phyloP scores from a whole-genome alignment of 2,329 filamentous ascomycete genomes.

The Triangularia verruculosa region DNA sequence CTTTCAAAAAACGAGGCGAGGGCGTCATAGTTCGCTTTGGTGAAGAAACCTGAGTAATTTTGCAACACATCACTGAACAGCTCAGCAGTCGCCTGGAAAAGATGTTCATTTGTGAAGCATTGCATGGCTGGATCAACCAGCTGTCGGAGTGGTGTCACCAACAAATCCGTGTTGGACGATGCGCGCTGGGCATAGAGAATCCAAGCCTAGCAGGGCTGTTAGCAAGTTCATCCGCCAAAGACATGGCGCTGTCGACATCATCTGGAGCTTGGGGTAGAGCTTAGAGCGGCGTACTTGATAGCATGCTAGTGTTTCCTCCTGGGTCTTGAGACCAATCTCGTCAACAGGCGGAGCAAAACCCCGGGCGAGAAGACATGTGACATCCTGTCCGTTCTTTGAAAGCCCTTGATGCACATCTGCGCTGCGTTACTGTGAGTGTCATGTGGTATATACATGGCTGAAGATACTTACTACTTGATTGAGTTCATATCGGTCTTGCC shows the following conservation, averaged over 20 bases:
- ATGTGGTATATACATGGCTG: constrained; percentile 32
- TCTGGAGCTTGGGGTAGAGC: background rate
- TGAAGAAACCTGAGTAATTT: constrained; percentile 63
- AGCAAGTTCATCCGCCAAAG: background rate
- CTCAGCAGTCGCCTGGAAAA: constrained; percentile 61
- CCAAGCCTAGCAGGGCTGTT: constrained; percentile 56
- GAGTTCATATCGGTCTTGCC: constrained; percentile 64
- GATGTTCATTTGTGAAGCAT: constrained; percentile 56
- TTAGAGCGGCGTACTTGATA: constrained; percentile 51
- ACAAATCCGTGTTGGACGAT: constrained; percentile 53
- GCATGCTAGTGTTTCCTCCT: constrained; percentile 57
- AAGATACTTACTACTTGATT: constrained; percentile 48
- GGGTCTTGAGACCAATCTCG: constrained; percentile 33
- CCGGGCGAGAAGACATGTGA: constrained; percentile 39
- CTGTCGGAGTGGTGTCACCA: constrained; percentile 57
- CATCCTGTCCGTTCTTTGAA: constrained; percentile 41
- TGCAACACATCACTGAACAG: constrained; percentile 63
- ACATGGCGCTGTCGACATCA: background rate
- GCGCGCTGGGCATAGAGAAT: constrained; percentile 68
- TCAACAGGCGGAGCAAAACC: constrained; percentile 34
- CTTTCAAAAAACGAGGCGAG: constrained; percentile 60
- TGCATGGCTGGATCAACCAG: constrained; percentile 59
- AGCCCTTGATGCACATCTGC: constrained; percentile 40
- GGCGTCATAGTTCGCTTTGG: constrained; percentile 53
- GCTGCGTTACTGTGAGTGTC: constrained; percentile 27